Base-by-base conservation (phyloP, 2,329 filamentous ascomycete genomes). In the Epichloe amarillans region DNA sequence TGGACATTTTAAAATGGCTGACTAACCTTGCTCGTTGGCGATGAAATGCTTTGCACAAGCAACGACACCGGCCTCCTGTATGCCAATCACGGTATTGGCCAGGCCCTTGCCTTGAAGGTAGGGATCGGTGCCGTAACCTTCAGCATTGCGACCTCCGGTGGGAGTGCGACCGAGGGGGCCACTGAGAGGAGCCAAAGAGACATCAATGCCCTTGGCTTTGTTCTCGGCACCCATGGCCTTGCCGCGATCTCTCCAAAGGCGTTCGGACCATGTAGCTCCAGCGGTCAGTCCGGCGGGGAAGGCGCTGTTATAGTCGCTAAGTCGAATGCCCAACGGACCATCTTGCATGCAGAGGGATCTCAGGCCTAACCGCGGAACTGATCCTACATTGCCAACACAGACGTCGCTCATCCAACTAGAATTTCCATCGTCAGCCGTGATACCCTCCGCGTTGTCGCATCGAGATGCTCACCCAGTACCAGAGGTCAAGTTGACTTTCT, bases 401-500 rank as follows among this genome's bases (percentile, higher is more conserved):
- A 77, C 74, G 54, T 86, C 86, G 47, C 77, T 70, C 65, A 62
- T 60, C 66, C 64, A 69, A n/a, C 69, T 69, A 35, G 17, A 42
- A 3, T 0, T 14, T 4, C 1, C 19, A 11, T 2, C 3, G 46
- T 55, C 37, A 56, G 19, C 15, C 12, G 7, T 23, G n/a, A 7
- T 19, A 14, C 5, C 14, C n/a, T 37, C 40, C 44, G 23, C n/a
- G 12, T 19, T 23, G 38, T 35, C 26, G 30, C 14, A 3, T 17
- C 14, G 69, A 7, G 26, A 33, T 21, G 26, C 81, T 66, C 69
- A 91, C 79, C 89, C 89, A 56, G 85, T 79, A 65, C 91, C 91
- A 0, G 90, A 96, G 3, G 91, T 97, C 56, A 98, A 66, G 66
- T 97, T 97, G 67, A 97, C 88, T 71, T 95, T 96, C 66, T 96